Evolutionary conservation across 2,329 filamentous ascomycete species (phyloP).

Genomic region (Xylariaceae sp.): DNA sequence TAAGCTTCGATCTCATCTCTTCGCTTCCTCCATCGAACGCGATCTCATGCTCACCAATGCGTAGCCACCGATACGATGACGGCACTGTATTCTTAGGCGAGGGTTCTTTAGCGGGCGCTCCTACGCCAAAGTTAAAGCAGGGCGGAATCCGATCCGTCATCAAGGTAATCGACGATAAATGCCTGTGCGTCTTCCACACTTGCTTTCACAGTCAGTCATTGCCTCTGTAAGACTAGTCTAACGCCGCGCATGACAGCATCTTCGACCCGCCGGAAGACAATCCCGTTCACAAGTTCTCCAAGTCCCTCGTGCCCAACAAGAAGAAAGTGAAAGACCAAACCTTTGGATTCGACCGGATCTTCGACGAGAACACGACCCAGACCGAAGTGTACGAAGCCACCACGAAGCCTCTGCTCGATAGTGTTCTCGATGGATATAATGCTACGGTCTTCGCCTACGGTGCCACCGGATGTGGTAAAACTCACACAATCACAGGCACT

Average conservation of each 20-base stretch:
- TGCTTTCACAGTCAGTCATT: no score
- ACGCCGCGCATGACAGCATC: constrained; percentile 52
- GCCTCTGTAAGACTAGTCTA: neutral
- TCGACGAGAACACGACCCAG: constrained; percentile 91
- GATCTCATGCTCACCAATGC: constrained; percentile 13
- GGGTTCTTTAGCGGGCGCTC: constrained; percentile 82
- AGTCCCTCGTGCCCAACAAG: constrained; percentile 72
- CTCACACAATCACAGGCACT: constrained; percentile 93
- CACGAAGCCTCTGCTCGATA: constrained; percentile 83
- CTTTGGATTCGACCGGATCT: constrained; percentile 93
- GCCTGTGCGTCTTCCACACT: constrained; percentile 61
- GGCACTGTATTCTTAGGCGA: constrained; percentile 91
- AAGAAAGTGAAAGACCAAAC: constrained; percentile 97
- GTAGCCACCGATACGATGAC: constrained; percentile 66
- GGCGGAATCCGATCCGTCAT: constrained; percentile 87
- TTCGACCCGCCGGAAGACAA: constrained; percentile 97
- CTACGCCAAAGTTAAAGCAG: constrained; percentile 76
- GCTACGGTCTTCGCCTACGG: constrained; percentile 98
- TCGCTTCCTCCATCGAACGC: neutral
- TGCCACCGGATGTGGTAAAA: constrained; percentile 96
- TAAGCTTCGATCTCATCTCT: constrained; percentile 35
- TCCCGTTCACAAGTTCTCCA: constrained; percentile 80
- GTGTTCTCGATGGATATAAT: constrained; percentile 95
- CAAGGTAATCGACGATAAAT: constrained; percentile 94
- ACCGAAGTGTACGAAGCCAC: constrained; percentile 93